These are phyloP conservation scores for Betula pendula DNA, from an alignment of 306 rosid species.

Conservation along the genomic window DNA sequence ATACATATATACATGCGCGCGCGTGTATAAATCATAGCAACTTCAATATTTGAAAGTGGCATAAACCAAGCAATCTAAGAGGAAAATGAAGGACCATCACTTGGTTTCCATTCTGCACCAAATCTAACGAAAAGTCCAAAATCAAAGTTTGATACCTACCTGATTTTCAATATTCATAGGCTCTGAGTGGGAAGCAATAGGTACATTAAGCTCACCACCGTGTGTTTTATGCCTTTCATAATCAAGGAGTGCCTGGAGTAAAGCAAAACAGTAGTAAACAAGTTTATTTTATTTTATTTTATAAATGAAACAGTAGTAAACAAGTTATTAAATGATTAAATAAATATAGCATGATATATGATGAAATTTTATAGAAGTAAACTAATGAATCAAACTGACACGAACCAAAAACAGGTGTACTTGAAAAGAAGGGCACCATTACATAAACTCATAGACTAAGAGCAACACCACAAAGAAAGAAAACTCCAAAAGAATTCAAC, in stretches of 20 bases:
- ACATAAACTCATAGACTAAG: slow-evolving; percentile 6
- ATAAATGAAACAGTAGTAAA: slow-evolving; percentile 21
- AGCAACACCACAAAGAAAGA: background rate
- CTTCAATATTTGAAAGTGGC: slow-evolving; percentile 4
- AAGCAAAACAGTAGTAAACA: slow-evolving; percentile 21
- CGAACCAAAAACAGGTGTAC: background rate
- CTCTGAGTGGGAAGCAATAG: slow-evolving; percentile 71
- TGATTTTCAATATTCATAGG: slow-evolving; percentile 68
- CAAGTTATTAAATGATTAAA: background rate
- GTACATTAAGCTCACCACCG: slow-evolving; percentile 73
- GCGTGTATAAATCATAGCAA: background rate
- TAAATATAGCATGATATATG: background rate
- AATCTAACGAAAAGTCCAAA: background rate
- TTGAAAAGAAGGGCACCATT: slow-evolving; percentile 4
- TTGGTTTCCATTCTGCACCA: background rate
- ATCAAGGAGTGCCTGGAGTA: slow-evolving; percentile 89
- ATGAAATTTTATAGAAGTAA: background rate
- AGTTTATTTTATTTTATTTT: too few species aligned
- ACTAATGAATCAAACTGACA: background rate
- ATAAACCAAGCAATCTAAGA: background rate
- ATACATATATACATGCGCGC: background rate
- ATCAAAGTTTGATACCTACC: slow-evolving; percentile 42
- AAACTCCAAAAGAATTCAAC: background rate
- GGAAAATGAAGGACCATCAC: background rate
- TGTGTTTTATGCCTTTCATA: slow-evolving; percentile 80